phyloP scores from a whole-genome alignment of 2,329 filamentous ascomycete genomes.

The Colletotrichum caudatum region DNA sequence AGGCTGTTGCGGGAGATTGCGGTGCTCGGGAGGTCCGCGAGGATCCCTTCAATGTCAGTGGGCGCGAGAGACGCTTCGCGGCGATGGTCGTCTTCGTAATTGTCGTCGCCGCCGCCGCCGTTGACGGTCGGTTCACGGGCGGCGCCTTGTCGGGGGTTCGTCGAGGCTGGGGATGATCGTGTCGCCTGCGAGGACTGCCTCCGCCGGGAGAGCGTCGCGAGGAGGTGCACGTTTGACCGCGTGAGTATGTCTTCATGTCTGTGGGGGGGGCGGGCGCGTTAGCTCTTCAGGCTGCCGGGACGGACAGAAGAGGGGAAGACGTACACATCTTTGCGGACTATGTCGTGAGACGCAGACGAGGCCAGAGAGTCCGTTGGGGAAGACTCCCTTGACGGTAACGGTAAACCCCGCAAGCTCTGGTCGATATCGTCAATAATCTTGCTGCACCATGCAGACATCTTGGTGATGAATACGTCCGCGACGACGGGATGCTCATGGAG shows the following conservation, averaged over 20 bases:
- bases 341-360: constrained; percentile 3
- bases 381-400: neutral
- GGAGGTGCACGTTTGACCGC: constrained; percentile 21
- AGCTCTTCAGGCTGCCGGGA: neutral
- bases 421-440: constrained; percentile 26
- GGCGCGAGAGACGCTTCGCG: constrained; percentile 12
- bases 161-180: constrained; percentile 8
- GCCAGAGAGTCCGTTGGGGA: constrained; percentile 32
- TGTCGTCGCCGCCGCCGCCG: neutral
- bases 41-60: constrained; percentile 8
- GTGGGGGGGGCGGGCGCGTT: neutral
- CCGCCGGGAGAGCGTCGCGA: constrained; percentile 19
- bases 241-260: constrained; percentile 30
- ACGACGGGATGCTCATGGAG: neutral
- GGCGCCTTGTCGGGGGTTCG: neutral
- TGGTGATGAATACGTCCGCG: constrained; percentile 4
- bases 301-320: neutral
- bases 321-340: constrained; percentile 33
- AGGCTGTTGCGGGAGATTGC: constrained; percentile 2
- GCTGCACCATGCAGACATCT: constrained; percentile 8
- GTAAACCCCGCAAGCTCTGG: constrained; percentile 1
- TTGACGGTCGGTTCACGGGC: neutral
- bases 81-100: neutral
- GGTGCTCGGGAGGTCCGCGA: constrained; percentile 22
- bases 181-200: neutral